Conservation (phyloP, 1,284 basidiomycete genomes). For the Tylopilus sp. region DNA sequence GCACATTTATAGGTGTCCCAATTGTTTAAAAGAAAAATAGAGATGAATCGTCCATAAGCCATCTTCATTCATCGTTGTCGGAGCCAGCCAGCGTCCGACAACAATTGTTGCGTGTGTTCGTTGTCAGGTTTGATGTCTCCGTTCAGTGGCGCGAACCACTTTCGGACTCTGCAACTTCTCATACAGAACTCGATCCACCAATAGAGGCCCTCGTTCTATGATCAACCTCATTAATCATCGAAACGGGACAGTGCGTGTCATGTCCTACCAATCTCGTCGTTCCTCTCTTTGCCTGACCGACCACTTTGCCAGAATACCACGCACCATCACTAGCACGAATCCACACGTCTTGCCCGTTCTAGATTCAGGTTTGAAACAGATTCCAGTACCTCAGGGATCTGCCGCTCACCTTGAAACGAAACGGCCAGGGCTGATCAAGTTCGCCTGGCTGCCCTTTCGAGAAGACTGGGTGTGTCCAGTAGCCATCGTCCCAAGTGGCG, state of each 20-base stretch:
- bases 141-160: slow-evolving; percentile 56
- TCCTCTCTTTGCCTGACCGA: slow-evolving; percentile 42
- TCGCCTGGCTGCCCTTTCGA: slow-evolving; percentile 38
- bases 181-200: slow-evolving; percentile 47
- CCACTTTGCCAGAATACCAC: slow-evolving; percentile 49
- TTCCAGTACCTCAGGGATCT: background rate
- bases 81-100: slow-evolving; percentile 36
- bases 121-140: slow-evolving; percentile 62
- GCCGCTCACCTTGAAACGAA: slow-evolving; percentile 45
- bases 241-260: background rate
- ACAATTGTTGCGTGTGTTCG: slow-evolving; percentile 36
- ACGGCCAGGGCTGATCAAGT: slow-evolving; percentile 53
- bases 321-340: slow-evolving; percentile 45
- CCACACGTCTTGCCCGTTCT: slow-evolving; percentile 53
- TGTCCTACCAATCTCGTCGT: slow-evolving; percentile 43
- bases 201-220: slow-evolving; percentile 45
- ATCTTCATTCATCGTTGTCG: slow-evolving; percentile 6
- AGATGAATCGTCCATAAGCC: background rate
- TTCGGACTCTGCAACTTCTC: slow-evolving; percentile 39
- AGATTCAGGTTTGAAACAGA: background rate
- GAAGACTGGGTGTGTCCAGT: slow-evolving; percentile 18
- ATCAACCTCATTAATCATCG: background rate
- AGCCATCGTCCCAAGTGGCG: slow-evolving; percentile 25
- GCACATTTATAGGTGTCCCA: background rate
- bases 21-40: background rate